phyloP scores from a whole-genome alignment of 148 eudicot genomes.

The Polygonum aviculare region DNA sequence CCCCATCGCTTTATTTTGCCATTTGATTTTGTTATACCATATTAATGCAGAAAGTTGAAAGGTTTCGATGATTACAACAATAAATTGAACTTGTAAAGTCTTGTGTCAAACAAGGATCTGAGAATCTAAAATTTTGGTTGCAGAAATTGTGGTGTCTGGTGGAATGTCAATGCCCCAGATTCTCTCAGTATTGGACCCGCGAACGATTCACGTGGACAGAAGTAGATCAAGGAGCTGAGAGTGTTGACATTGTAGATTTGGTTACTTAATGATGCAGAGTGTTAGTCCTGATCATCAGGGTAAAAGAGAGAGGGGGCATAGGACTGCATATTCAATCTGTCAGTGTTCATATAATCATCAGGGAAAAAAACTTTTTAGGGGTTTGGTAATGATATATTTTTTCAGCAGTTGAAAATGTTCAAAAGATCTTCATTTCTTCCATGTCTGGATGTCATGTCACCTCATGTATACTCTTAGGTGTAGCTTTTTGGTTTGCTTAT shows the following conservation, averaged over 20 bases:
- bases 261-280: background rate
- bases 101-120: background rate
- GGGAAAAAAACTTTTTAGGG: background rate
- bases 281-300: background rate
- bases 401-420: background rate
- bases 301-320: background rate
- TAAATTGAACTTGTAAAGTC: background rate
- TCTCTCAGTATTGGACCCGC: conserved; percentile 60
- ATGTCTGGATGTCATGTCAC: background rate
- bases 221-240: conserved; percentile 52
- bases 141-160: conserved; percentile 93
- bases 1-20: background rate
- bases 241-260: conserved; percentile 6
- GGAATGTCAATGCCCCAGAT: conserved; percentile 98
- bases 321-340: conserved; percentile 1
- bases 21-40: background rate
- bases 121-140: conserved; percentile 15
- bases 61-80: background rate
- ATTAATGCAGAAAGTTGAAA: background rate
- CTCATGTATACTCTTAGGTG: conserved; percentile 6
- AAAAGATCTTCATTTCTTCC: background rate
- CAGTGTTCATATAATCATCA: background rate
- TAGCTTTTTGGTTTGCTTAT: background rate
- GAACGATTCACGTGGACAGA: conserved; percentile 42
- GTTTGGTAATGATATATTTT: conserved; percentile 5